Evolutionary conservation across 495 filamentous ascomycete genomes (phyloP).

Genomic region (Podospora pseudopauciseta): DNA sequence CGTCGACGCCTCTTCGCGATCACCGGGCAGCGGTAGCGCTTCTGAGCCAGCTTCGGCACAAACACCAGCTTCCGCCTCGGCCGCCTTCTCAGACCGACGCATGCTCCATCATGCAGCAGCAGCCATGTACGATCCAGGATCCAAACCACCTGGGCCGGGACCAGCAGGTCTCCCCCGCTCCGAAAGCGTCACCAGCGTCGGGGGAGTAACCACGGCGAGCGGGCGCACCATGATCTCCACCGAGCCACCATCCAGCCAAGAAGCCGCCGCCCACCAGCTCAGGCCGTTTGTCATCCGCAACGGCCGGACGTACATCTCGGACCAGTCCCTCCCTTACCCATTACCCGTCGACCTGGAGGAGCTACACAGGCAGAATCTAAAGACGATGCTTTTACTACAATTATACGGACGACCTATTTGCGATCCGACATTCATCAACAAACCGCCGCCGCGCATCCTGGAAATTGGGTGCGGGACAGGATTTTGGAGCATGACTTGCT

Average conservation of each 20-base stretch:
- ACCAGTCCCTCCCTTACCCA: constrained; percentile 70
- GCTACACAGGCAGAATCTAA: constrained; percentile 80
- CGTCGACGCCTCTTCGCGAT: constrained; percentile 27
- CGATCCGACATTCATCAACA: constrained; percentile 58
- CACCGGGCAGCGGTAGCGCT: constrained; percentile 28
- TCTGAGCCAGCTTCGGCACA: constrained; percentile 31
- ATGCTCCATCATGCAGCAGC: constrained; percentile 31
- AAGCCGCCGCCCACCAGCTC: constrained; percentile 34
- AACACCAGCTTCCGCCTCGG: constrained; percentile 24
- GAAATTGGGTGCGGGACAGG: constrained; percentile 87
- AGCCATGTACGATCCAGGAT: constrained; percentile 36
- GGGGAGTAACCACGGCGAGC: constrained; percentile 34
- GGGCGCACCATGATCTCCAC: constrained; percentile 36
- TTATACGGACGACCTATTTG: constrained; percentile 79
- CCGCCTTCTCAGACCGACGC: constrained; percentile 28
- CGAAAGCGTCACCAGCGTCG: constrained; percentile 41
- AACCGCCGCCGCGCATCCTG: constrained; percentile 71
- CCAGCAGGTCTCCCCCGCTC: constrained; percentile 28
- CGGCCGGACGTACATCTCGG: constrained; percentile 77
- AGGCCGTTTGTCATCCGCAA: constrained; percentile 68
- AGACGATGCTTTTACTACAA: constrained; percentile 74
- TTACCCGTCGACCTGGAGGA: constrained; percentile 85
- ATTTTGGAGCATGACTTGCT: constrained; percentile 84
- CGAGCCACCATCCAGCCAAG: constrained; percentile 29
- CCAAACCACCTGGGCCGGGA: constrained; percentile 21